Evolutionary conservation across 805 yeast species (phyloP).

Genomic region (Osmozyma mogii): DNA sequence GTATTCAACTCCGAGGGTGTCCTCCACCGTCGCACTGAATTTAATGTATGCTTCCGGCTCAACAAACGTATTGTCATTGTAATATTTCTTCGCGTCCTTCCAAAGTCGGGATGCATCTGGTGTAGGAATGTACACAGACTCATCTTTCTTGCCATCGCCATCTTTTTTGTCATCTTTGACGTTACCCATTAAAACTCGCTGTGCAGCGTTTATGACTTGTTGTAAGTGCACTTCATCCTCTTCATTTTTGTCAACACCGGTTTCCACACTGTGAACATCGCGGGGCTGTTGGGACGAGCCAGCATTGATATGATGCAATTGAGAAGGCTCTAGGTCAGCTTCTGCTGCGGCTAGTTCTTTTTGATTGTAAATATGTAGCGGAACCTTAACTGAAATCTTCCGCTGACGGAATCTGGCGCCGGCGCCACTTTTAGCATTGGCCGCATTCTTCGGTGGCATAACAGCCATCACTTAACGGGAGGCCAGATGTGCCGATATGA

Average conservation of each 20-base stretch:
- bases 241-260: conserved; percentile 97
- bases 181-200: conserved; percentile 44
- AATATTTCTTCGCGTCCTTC: conserved; percentile 69
- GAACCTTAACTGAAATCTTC: conserved; percentile 87
- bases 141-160: conserved; percentile 8
- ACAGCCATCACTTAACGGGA: too few species aligned
- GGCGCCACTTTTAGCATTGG: conserved; percentile 14
- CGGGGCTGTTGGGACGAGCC: conserved; percentile 67
- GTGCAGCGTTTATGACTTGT: conserved; percentile 78
- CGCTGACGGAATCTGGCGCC: conserved; percentile 86
- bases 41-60: conserved; percentile 79
- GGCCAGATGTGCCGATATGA: too few species aligned
- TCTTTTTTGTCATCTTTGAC: conserved; percentile 29
- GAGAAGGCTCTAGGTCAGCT: conserved; percentile 34
- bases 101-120: conserved; percentile 88
- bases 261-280: conserved; percentile 82
- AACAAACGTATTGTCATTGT: conserved; percentile 49
- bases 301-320: conserved; percentile 31
- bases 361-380: conserved; percentile 68
- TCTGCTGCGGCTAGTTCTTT: conserved; percentile 76
- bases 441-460: neutral
- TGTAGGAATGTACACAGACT: conserved; percentile 79
- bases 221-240: conserved; percentile 96
- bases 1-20: conserved; percentile 78
- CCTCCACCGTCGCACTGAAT: conserved; percentile 94